Evolutionary conservation across 768 basidiomycete species (phyloP).

Genomic region (Phanerochaete carnosa): DNA sequence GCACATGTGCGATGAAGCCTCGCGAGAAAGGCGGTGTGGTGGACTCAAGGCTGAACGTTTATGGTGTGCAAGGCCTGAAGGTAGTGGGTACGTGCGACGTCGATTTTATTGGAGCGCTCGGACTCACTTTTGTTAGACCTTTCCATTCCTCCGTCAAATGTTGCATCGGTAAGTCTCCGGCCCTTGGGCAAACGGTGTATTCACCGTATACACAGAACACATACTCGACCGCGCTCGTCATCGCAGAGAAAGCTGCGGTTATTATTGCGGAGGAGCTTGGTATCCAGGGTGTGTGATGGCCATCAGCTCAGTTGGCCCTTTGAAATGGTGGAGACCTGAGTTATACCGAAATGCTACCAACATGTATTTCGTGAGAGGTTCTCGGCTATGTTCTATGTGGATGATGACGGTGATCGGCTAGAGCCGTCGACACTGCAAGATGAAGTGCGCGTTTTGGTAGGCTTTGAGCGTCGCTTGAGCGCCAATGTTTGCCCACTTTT

Average conservation of each 20-base stretch:
- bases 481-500: no score
- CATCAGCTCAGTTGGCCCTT: background rate
- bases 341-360: no score
- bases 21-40: conserved; percentile 57
- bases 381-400: no score
- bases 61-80: conserved; percentile 55
- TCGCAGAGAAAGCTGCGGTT: conserved; percentile 62
- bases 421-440: no score
- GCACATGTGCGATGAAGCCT: conserved; percentile 69
- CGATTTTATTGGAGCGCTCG: background rate
- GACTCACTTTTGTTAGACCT: conserved; percentile 23
- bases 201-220: conserved; percentile 36
- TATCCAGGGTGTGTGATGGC: conserved; percentile 16
- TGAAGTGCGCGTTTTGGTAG: no score
- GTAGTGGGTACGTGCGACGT: conserved; percentile 41
- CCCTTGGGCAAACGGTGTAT: background rate
- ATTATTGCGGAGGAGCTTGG: conserved; percentile 55
- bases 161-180: conserved; percentile 27
- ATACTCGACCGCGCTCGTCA: conserved; percentile 37
- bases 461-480: no score
- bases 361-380: no score
- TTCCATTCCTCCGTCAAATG: conserved; percentile 36
- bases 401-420: no score
- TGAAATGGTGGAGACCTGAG: no score
- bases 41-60: conserved; percentile 58